Percentiles rank a stretch among this genome's conserved stretches.
phyloP scores from a whole-genome alignment of 805 yeast genomes.

The Candida schatavii region DNA sequence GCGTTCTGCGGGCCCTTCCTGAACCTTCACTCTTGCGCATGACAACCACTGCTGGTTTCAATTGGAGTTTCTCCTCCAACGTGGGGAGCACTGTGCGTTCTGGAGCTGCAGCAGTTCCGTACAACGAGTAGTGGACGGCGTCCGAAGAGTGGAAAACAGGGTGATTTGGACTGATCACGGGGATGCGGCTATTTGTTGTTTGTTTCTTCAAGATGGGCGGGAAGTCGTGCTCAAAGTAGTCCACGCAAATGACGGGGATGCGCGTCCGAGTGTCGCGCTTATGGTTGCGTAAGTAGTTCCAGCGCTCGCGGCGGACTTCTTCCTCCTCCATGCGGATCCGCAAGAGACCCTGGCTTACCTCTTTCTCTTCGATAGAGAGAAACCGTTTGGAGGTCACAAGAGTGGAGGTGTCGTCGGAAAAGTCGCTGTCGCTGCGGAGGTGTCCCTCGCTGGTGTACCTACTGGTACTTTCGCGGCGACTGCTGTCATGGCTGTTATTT shows the following conservation, averaged over 20 bases:
- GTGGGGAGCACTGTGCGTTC: not conserved
- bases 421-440: slow-evolving; percentile 5
- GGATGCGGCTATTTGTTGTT: slow-evolving; percentile 14
- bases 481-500: no score
- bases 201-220: not conserved
- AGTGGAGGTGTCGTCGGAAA: slow-evolving; percentile 7
- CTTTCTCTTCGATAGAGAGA: slow-evolving; percentile 3
- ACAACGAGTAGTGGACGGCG: not conserved
- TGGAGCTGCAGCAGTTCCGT: not conserved
- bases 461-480: not conserved
- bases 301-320: slow-evolving; percentile 1
- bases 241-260: slow-evolving; percentile 24
- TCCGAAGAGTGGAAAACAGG: slow-evolving; percentile 29
- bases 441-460: not conserved
- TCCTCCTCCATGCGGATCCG: not conserved
- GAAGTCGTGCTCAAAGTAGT: slow-evolving; percentile 17
- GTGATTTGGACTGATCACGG: slow-evolving; percentile 28
- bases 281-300: slow-evolving; percentile 5
- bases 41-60: slow-evolving; percentile 10
- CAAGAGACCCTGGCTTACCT: not conserved
- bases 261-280: slow-evolving; percentile 11
- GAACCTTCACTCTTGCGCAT: slow-evolving; percentile 3
- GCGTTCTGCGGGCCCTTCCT: not conserved
- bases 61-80: not conserved
- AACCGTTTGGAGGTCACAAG: slow-evolving; percentile 1